Conservation (phyloP, 257 asterid genomes). For the Petunia secreta region DNA sequence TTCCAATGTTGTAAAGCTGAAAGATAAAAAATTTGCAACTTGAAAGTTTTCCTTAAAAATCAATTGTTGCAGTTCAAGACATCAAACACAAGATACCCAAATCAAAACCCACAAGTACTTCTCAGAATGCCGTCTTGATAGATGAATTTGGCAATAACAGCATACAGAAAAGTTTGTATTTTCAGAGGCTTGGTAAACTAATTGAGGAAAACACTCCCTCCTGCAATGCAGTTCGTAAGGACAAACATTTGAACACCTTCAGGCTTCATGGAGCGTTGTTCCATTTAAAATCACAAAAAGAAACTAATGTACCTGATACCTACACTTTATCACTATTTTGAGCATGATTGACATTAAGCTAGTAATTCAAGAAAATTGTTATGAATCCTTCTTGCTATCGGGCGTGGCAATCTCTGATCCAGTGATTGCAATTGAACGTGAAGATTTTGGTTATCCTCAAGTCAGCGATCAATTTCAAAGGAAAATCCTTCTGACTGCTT, state of each 20-base stretch:
- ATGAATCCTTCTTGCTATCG: slow-evolving; percentile 69
- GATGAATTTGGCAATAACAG: neutral
- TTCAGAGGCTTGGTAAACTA: neutral
- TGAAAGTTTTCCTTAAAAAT: neutral
- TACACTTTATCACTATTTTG: neutral
- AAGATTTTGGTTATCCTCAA: slow-evolving; percentile 78
- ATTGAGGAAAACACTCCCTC: neutral
- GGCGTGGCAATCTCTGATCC: slow-evolving; percentile 56
- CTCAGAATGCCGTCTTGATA: neutral
- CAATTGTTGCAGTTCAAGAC: neutral
- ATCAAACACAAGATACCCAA: neutral
- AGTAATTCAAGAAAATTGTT: neutral
- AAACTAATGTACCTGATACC: neutral
- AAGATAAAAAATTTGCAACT: neutral
- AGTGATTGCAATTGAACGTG: slow-evolving; percentile 67
- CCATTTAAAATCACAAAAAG: neutral
- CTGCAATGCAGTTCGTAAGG: neutral
- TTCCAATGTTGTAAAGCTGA: neutral
- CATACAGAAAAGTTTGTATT: neutral
- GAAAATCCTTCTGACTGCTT: slow-evolving; percentile 86
- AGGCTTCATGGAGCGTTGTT: neutral
- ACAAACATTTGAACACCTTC: neutral
- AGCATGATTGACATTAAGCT: neutral
- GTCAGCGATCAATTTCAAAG: slow-evolving; percentile 74
- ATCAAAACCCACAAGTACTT: neutral